Base-by-base conservation (phyloP, 441 rosid genomes). In the Erodium texanum region DNA sequence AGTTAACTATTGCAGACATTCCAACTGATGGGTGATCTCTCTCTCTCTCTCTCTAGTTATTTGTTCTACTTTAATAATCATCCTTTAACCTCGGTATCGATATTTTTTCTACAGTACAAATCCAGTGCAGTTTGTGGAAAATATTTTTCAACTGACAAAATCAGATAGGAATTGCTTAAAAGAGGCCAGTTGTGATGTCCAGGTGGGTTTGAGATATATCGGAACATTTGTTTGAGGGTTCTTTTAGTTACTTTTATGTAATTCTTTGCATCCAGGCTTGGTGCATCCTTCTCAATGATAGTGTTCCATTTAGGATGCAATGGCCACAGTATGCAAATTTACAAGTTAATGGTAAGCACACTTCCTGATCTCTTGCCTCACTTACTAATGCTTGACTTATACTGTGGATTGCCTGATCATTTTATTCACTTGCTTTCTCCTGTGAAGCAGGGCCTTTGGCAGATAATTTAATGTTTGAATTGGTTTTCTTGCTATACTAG, bases 241-340 rank as follows among this genome's bases (percentile, higher is more conserved):
- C 8, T 20, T 34, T 34, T 34, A 34, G 38, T 34, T 20, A 24
- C 22, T 66, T 5, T 56, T 58, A 48, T 56, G 62, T 69, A 48
- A 52, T 32, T 50, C 10, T 67, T 66, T 2, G 59, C 16, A 32
- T 12, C 62, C 58, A 72, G 76, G 76, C 76, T 43, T 73, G 76
- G 76, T 73, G 76, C 41, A 73, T 73, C 59, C 76, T 73, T 43
- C 71, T 73, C 20, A 68, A 68, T 36, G 76, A 73, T 64, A 73
- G 38, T 54, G 76, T 73, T 36, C 23, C 71, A 23, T 73, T 63
- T 64, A 73, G 76, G 65, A 64, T 73, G 65, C 76, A 73, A 24
- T 73, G 76, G 76, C 76, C 71, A 54, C 68, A 22, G 27, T 27
- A 23, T 36, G 65, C 68, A 64, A 56, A 64, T 14, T 68, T 73